Percentiles rank a stretch among this genome's conserved stretches.
Conservation (phyloP, 768 basidiomycete species). For the Termitomyces sp. region DNA sequence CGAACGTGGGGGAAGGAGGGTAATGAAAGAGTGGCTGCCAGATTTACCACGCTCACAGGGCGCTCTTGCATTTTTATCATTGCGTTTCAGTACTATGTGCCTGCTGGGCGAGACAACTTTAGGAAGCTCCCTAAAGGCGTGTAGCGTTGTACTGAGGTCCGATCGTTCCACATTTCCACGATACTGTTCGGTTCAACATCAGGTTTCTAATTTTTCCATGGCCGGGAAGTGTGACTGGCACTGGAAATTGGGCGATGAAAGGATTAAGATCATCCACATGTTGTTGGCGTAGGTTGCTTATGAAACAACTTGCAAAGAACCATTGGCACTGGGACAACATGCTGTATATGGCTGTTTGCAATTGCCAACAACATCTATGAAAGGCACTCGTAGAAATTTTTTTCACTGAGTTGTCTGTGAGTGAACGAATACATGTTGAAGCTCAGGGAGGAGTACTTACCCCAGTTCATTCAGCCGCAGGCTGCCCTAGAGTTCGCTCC, state of each 20-base stretch:
- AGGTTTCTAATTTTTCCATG: background rate
- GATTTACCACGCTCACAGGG: background rate
- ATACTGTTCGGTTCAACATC: background rate
- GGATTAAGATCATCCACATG: background rate
- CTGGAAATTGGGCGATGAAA: background rate
- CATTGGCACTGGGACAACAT: background rate
- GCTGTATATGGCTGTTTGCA: background rate
- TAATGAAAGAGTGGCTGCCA: background rate
- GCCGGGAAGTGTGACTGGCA: background rate
- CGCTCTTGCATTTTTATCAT: constrained; percentile 1
- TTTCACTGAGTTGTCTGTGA: background rate
- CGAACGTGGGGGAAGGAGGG: background rate
- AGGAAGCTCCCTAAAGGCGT: background rate
- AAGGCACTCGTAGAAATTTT: background rate
- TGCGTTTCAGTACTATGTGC: background rate
- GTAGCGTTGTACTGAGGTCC: background rate
- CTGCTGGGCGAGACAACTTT: background rate
- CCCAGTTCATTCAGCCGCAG: background rate
- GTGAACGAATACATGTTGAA: background rate
- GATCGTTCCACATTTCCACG: background rate
- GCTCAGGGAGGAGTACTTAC: background rate
- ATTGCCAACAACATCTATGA: background rate
- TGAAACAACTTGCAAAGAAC: background rate
- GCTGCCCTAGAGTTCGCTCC: background rate
- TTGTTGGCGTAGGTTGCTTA: background rate